phyloP scores from a whole-genome alignment of 495 filamentous ascomycete species.

The Penicillium bovifimosum region DNA sequence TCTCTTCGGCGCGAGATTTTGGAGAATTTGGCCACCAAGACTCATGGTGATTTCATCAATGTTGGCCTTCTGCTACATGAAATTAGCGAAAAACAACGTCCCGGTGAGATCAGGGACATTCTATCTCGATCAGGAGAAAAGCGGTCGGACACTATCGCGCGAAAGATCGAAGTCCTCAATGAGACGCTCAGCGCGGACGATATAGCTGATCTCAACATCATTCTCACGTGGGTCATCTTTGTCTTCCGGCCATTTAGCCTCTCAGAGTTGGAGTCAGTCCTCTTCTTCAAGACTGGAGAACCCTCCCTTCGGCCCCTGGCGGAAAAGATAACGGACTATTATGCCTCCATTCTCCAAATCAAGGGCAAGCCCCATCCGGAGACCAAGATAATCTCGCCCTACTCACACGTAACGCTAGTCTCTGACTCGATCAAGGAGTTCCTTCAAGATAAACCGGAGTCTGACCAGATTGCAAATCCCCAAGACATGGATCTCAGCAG shows the following conservation, averaged over 20 bases:
- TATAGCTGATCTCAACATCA: slow-evolving; percentile 15
- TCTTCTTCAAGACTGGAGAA: slow-evolving; percentile 11
- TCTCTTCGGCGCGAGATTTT: slow-evolving; percentile 10
- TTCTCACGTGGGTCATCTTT: slow-evolving; percentile 14
- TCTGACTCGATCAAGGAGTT: slow-evolving; percentile 14
- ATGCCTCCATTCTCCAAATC: slow-evolving; percentile 10
- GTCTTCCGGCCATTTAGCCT: not conserved
- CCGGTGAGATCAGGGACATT: slow-evolving; percentile 16
- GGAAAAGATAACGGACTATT: slow-evolving; percentile 13
- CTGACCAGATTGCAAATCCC: not conserved
- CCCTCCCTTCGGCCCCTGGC: slow-evolving; percentile 13
- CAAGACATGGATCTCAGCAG: not conserved
- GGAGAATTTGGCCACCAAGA: slow-evolving; percentile 4
- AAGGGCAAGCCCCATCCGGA: not conserved
- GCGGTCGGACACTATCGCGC: slow-evolving; percentile 13
- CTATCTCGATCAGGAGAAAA: slow-evolving; percentile 13
- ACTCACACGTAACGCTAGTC: not conserved
- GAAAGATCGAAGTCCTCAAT: slow-evolving; percentile 13
- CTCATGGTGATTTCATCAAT: slow-evolving; percentile 18
- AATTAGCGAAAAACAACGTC: slow-evolving; percentile 16
- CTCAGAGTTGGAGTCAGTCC: slow-evolving; percentile 9
- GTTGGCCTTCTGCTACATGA: slow-evolving; percentile 14
- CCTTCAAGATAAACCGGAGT: not conserved
- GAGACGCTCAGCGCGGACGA: slow-evolving; percentile 17
- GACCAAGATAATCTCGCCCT: not conserved